A percentile compares a stretch with the other conserved stretches of the same genome.
Evolutionary conservation across 257 asterid genomes (phyloP).

Genomic region (Solanum bulbocastanum): DNA sequence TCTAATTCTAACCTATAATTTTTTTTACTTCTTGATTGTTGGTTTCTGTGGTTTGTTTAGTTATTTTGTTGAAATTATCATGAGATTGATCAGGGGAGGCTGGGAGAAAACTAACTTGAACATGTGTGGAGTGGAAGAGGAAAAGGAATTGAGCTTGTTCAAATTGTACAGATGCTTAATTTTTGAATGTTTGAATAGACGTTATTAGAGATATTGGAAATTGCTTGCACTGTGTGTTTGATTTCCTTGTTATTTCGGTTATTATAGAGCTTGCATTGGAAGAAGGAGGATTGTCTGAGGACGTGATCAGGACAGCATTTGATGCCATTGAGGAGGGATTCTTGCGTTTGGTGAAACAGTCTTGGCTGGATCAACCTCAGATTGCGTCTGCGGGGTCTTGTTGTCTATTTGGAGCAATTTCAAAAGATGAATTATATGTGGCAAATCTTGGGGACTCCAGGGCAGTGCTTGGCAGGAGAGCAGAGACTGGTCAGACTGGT

Average conservation of each 20-base stretch:
- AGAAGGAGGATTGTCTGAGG: slow-evolving; percentile 29
- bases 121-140: background rate
- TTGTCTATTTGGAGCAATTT: slow-evolving; percentile 29
- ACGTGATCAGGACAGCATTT: slow-evolving; percentile 28
- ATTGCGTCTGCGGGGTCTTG: slow-evolving; percentile 33
- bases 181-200: background rate
- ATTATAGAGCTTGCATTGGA: slow-evolving; percentile 20
- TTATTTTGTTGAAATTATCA: background rate
- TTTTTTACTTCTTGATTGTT: background rate
- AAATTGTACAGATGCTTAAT: background rate
- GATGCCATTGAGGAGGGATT: slow-evolving; percentile 26
- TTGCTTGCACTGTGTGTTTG: background rate
- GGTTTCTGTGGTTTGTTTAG: background rate
- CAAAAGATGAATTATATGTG: slow-evolving; percentile 20
- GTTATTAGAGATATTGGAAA: background rate
- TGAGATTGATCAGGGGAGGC: background rate
- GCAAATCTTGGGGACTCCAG: slow-evolving; percentile 38
- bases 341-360: slow-evolving; percentile 18
- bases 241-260: background rate
- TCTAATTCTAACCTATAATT: background rate
- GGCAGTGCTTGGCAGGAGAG: slow-evolving; percentile 30
- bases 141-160: background rate
- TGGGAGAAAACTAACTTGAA: background rate
- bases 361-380: slow-evolving; percentile 27
- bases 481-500: background rate